Base-by-base conservation (phyloP, 2,329 filamentous ascomycete species). In the Alternaria alternata region DNA sequence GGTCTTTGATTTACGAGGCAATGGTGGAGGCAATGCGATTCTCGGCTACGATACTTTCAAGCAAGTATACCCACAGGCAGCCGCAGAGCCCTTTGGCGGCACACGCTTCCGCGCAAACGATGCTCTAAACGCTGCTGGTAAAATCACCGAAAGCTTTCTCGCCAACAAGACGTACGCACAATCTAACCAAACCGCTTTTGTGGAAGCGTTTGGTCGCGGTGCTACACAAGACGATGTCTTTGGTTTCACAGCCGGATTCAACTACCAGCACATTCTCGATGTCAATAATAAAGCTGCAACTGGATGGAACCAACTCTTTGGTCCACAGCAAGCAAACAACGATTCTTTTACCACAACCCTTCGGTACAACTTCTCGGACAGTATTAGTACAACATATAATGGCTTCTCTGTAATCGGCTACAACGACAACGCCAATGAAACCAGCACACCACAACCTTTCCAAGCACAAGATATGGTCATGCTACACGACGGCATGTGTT, bases 1-100 rank as follows among this genome's bases (percentile, higher is more conserved):
- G 5, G 81, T 91, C 30, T 85, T 91, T 59, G 89, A 91, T 63
- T 70, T 91, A 7, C 83, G 85, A 4, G 81, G 79, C 2, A 92
- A 91, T 64, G 80, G 80, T 0, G 89, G 89, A 39, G 89, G 89
- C 36, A 75, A 72, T 22, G 75, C 76, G 14, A 72, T 77, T 26
- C 72, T 80, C 5, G 80, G 75, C 52, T 80, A 78, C 61, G 79
- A 82, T 54, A 70, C 76, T 0, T 88, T 88, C 69, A 81, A 81
- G 34, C 82, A 86, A 65, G 80, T 87, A 44, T 87, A 87, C 72
- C 86, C 85, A 5, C 66, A 71, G 1, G 65, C 75, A 5, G 69
- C 74, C 1, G 68, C 75, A 52, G 71, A 76, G 6, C 80, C 81
- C 3, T 84, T 81, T 65, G 81, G 78, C 47, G 82, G 79, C 8